Conservation (phyloP, 2,329 filamentous ascomycete genomes). For the Eutypella sp. region DNA sequence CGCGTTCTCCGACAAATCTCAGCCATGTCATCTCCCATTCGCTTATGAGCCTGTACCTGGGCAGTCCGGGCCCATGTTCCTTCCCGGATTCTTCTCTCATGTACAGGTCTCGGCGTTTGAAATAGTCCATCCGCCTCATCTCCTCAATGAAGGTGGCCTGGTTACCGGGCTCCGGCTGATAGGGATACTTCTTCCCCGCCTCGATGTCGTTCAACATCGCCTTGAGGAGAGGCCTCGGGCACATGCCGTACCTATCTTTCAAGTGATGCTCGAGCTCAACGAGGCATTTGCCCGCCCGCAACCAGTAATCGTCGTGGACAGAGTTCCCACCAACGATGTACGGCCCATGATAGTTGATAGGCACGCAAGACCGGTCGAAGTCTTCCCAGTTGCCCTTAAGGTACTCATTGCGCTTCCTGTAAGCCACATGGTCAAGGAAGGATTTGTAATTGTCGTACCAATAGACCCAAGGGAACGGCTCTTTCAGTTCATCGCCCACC, state of each 20-base stretch:
- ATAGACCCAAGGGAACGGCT: constrained; percentile 27
- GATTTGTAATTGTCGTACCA: constrained; percentile 22
- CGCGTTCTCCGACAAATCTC: constrained; percentile 20
- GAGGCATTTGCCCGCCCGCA: constrained; percentile 24
- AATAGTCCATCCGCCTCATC: not conserved
- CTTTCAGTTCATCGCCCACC: constrained; percentile 12
- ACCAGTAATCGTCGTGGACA: constrained; percentile 25
- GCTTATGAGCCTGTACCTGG: constrained; percentile 9
- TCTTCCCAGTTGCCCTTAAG: constrained; percentile 14
- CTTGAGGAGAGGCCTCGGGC: constrained; percentile 20
- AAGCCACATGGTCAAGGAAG: constrained; percentile 17
- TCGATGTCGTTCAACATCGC: constrained; percentile 24
- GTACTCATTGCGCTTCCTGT: constrained; percentile 17
- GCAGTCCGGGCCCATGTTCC: not conserved
- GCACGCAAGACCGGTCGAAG: constrained; percentile 19
- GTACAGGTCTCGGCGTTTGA: not conserved
- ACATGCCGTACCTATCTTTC: constrained; percentile 11
- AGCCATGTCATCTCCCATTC: constrained; percentile 23
- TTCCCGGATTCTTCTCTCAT: not conserved
- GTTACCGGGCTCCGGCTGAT: not conserved
- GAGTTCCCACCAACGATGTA: constrained; percentile 20
- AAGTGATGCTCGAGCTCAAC: constrained; percentile 13
- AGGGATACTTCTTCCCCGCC: constrained; percentile 8
- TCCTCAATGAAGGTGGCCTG: not conserved
- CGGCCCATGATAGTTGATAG: constrained; percentile 26